Base-by-base conservation (phyloP, 192 early-diverging fungal species). In the Coemansia nantahalensis region DNA sequence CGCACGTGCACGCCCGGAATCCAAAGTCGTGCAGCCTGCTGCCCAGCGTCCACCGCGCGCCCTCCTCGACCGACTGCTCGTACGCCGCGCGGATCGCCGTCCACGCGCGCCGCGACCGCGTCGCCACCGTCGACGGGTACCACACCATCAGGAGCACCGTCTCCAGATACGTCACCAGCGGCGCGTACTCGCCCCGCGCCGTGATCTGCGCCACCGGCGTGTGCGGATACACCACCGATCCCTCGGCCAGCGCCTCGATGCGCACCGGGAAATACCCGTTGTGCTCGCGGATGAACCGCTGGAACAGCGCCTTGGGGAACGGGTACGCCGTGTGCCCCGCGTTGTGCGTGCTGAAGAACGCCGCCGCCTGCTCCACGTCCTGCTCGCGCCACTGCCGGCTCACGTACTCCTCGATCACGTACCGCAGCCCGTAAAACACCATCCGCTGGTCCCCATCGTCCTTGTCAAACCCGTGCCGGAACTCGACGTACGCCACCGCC, bases 61-160 rank as follows among this genome's bases (percentile, higher is more conserved):
- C 72, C 26, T 66, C 69, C 47, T 92, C 92, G 1, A 90, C 90
- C 21, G 85, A 78, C 44, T 68, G 63, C 5, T 67, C 66, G 65
- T 87, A 94, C 1, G 76, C 68, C 4, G 67, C 55, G 22, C 83
- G 77, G 39, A 92, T 85, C 9, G 77, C 39, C 22, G 83, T 74
- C 8, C 80, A 79, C 26, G 81, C 70, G 10, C 87, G 72, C 19
- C 89, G 69, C 2, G 92, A 91, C 16, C 90, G 63, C 3, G 92
- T 94, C 0, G 90, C 90, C 0, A 94, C 92, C 0, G 92, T 87
- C 6, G 85, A 80, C 33, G 90, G 92, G 52, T 94, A 94, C 89
- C 92, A 94, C 30, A 82, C 48, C 84, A 91, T 90, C 19, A 88
- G 84, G 54, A 94, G 61, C 5, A 92, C 59, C 0, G 90, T 91